Percentiles rank a stretch among this genome's conserved stretches.
phyloP scores from a whole-genome alignment of 345 rosid species.

The Noccaea bulbosa region DNA sequence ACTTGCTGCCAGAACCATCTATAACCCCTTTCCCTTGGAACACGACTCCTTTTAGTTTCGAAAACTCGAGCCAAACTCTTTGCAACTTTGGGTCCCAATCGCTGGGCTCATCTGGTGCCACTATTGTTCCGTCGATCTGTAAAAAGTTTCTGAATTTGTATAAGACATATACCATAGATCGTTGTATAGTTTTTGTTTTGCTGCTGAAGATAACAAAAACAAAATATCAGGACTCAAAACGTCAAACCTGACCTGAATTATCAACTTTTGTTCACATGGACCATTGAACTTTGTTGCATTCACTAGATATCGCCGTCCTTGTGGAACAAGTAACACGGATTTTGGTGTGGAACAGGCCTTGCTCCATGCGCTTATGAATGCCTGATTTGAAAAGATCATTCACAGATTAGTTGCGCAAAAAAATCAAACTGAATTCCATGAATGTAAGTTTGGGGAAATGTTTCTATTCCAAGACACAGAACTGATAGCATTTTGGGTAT shows the following conservation, averaged over 20 bases:
- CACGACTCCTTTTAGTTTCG: constrained; percentile 65
- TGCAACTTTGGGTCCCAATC: constrained; percentile 77
- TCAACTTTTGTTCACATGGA: constrained; percentile 76
- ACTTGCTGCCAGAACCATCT: constrained; percentile 96
- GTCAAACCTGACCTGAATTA: constrained; percentile 67
- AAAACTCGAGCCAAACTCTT: constrained; percentile 86
- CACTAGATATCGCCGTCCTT: constrained; percentile 69
- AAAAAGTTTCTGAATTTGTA: constrained; percentile 16
- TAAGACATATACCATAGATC: constrained; percentile 9
- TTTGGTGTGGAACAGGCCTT: constrained; percentile 64
- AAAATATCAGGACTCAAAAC: not conserved
- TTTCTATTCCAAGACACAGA: not conserved
- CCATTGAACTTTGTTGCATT: constrained; percentile 90
- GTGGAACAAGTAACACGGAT: constrained; percentile 84
- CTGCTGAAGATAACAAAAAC: constrained; percentile 4
- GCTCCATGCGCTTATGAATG: constrained; percentile 82
- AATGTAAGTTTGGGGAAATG: not conserved
- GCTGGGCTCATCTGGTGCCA: constrained; percentile 89
- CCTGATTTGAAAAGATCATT: constrained; percentile 51
- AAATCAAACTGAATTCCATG: not conserved
- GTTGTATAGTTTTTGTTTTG: constrained; percentile 8
- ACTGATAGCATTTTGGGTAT: no score
- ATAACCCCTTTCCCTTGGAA: constrained; percentile 91
- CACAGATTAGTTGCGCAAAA: constrained; percentile 17
- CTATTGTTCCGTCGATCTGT: constrained; percentile 94